Evolutionary conservation across 441 rosid genomes (phyloP), one percentile per base, ranked within the genome.

Genomic region (Biscutella laevigata): DNA sequence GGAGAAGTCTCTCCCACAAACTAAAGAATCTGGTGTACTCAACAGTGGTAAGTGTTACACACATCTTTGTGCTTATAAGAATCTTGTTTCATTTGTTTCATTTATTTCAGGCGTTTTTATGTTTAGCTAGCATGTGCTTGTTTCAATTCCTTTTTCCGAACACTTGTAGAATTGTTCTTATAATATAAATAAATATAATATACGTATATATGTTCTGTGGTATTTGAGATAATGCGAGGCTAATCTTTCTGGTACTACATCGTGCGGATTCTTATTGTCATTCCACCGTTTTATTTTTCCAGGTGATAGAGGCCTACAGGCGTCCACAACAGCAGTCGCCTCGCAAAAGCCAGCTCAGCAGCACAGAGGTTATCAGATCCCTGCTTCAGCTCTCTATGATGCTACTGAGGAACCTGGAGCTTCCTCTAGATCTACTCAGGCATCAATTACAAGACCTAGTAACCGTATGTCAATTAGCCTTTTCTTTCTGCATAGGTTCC

Each of bases 361-460:
- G 68, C 81, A 72, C 53, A 52, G 75, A 45, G 75, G 79, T 61
- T 91, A 75, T 61, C 96, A 83, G 73, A 91, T 60, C 12, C 94
- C 98, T 45, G 88, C 96, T 27, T 81, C 95, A 39, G 95, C 96
- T 66, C 74, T 91, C 47, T 87, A 83, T 51, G 90, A 83, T 61
- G 47, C 60, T 6, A 46, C 71, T 47, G 88, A 74, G 59, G 94
- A 78, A 59, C 59, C 66, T 26, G 33, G 52, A 59, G 70, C 61
- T 71, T 73, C 69, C 49, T 38, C 21, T 19, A 51, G 53, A 44
- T 63, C 71, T 30, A 30, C 36, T 53, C 73, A 63, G 21, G 47
- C 57, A 35, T 34, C 66, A 47, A 22, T 46, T 27, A 35, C 41
- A 51, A 67, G 66, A 54, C 51, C 62, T 14, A 35, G 52, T 43